Evolutionary conservation across 148 eudicot genomes (phyloP), one percentile per base, ranked within the genome.

Genomic region (Silene uniflora): DNA sequence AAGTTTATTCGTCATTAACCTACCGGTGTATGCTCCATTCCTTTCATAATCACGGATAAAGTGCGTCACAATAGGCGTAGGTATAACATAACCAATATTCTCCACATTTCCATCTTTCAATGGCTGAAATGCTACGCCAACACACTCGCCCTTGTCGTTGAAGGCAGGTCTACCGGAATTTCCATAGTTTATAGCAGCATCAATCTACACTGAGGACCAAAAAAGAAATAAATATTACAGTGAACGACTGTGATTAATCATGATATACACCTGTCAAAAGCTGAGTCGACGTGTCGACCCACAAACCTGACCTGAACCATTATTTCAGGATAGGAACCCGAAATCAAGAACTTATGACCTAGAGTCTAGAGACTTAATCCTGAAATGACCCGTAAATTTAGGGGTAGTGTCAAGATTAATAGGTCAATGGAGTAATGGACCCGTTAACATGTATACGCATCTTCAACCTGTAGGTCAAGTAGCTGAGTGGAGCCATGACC

Each of bases 131-230:
- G 97, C 93, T 75, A 91, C 90, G 32, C 97, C 97, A 1, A 91
- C 89, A 84, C 97, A 89, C 10, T 76, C 86, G 65, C 93, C 92
- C 80, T 81, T 87, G 75, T 85, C 87, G 79, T 83, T 91, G 73
- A 89, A 89, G 25, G 93, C 93, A 52, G 97, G 97, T 42, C 97
- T 93, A 68, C 97, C 97, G 61, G 97, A 91, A 80, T 91, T 91
- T 71, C 97, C 97, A 18, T 93, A 89, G 81, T 91, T 91, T 35
- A 91, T 91, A 69, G 97, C 97, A 74, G 97, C 97, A 87, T 91
- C 97, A 67, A 90, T 88, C 91, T 90, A 78, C 69, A 79, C 16
- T 3, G 42, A n/a, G 10, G 35, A 29, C 29, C 73, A 52, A 21
- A 17, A 17, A 79, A 72, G 44, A 16, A 18, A 67, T 5, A 5